Conservation (phyloP, 192 early-diverging fungal species). For the Backusella mclennaniae region DNA sequence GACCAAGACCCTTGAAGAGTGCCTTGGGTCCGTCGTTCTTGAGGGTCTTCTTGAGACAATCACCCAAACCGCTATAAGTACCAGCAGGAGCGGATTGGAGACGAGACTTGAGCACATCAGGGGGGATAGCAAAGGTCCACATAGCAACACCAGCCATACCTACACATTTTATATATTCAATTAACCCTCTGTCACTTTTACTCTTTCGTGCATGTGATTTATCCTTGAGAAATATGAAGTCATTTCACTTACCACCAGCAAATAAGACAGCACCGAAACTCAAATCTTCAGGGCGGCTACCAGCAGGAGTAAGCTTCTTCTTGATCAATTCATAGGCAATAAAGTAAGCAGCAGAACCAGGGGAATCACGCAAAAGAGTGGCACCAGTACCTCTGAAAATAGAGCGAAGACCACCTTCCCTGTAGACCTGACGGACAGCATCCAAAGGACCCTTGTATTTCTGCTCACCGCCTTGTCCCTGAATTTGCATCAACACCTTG, state of each 20-base stretch:
- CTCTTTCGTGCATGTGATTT: not conserved
- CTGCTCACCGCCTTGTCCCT: slow-evolving; percentile 55
- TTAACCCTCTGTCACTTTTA: not conserved
- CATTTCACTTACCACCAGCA: slow-evolving; percentile 74
- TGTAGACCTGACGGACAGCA: slow-evolving; percentile 77
- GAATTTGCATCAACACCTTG: slow-evolving; percentile 88
- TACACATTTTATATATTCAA: not conserved
- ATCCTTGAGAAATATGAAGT: not conserved
- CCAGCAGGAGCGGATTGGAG: slow-evolving; percentile 84
- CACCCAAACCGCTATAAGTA: slow-evolving; percentile 72
- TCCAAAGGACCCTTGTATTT: slow-evolving; percentile 92
- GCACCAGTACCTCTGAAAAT: slow-evolving; percentile 94
- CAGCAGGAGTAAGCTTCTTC: slow-evolving; percentile 58
- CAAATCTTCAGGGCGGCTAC: slow-evolving; percentile 69
- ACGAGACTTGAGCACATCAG: slow-evolving; percentile 87
- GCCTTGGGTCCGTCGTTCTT: slow-evolving; percentile 70
- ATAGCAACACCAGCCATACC: slow-evolving; percentile 95
- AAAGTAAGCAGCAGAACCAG: slow-evolving; percentile 93
- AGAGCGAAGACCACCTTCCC: slow-evolving; percentile 80
- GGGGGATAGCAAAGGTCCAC: slow-evolving; percentile 93
- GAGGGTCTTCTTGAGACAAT: slow-evolving; percentile 60
- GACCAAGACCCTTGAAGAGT: slow-evolving; percentile 84
- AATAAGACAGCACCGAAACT: slow-evolving; percentile 79
- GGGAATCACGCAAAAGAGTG: slow-evolving; percentile 88
- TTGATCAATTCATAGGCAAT: slow-evolving; percentile 92